Conservation (phyloP, 2,329 filamentous ascomycete species). For the Fonsecaea monophora region DNA sequence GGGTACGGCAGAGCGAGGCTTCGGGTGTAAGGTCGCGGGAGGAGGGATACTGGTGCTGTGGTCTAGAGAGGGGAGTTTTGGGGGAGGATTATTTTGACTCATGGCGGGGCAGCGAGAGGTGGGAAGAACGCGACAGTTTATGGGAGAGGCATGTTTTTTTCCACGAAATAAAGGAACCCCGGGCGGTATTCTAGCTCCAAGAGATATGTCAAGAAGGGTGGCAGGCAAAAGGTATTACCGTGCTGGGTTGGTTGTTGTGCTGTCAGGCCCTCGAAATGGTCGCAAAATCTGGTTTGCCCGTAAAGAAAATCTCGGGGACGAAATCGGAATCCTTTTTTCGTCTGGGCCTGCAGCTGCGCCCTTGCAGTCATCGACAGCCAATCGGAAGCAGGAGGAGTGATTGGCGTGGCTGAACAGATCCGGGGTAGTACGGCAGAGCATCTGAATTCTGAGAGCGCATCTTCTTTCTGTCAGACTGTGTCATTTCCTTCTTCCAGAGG, state of each 20-base stretch:
- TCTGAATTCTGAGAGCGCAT: too few relatives aligned
- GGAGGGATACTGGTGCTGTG: background rate
- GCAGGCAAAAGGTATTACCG: constrained; percentile 17
- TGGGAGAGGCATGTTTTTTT: constrained; percentile 12
- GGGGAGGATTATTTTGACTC: constrained; percentile 32
- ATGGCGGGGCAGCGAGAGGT: constrained; percentile 18
- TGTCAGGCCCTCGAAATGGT: background rate
- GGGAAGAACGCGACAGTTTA: background rate
- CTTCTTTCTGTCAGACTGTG: too few relatives aligned
- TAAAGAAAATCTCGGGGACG: constrained; percentile 9
- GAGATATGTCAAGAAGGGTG: background rate
- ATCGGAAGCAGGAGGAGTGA: background rate
- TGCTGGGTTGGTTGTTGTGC: background rate
- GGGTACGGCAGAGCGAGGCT: constrained; percentile 61
- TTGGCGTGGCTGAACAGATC: background rate
- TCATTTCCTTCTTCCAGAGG: too few relatives aligned
- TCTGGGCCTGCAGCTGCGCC: background rate
- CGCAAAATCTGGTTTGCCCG: background rate
- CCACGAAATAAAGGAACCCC: background rate
- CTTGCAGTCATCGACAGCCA: constrained; percentile 9
- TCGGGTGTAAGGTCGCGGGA: constrained; percentile 42
- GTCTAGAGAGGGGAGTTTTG: constrained; percentile 26
- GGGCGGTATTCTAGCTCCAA: background rate
- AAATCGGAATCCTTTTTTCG: constrained; percentile 16
- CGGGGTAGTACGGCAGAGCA: background rate